phyloP scores from a whole-genome alignment of 2,329 filamentous ascomycete species.

The Truncatella angustata region DNA sequence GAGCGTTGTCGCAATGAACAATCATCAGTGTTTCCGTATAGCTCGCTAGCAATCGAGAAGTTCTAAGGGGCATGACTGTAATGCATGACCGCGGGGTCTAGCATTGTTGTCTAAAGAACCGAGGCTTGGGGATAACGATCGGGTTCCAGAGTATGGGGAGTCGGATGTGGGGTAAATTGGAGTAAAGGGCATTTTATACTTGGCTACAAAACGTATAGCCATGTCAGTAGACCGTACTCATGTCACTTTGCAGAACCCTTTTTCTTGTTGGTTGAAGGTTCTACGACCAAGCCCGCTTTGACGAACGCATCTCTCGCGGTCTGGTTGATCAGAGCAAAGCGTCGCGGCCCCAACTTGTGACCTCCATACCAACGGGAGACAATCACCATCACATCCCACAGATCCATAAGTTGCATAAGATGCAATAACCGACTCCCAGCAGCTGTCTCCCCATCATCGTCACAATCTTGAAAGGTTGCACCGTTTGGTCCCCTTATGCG shows the following conservation, averaged over 20 bases:
- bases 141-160: not conserved
- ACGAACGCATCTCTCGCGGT: conserved; percentile 83
- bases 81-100: conserved; percentile 9
- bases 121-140: conserved; percentile 7
- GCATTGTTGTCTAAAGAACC: conserved; percentile 4
- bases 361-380: conserved; percentile 96
- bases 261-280: conserved; percentile 42
- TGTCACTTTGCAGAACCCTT: conserved; percentile 27
- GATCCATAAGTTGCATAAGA: conserved; percentile 90
- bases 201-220: not conserved
- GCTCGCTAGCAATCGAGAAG: not conserved
- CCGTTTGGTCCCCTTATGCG: conserved; percentile 65
- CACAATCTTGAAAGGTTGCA: conserved; percentile 77
- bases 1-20: not conserved
- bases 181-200: not conserved
- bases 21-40: not conserved
- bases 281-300: conserved; percentile 66
- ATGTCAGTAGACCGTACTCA: too few relatives aligned
- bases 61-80: not conserved
- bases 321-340: conserved; percentile 87
- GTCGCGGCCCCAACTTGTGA: conserved; percentile 79
- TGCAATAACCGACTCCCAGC: conserved; percentile 83
- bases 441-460: conserved; percentile 94
- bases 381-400: conserved; percentile 90
- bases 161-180: conserved; percentile 7